Base-by-base conservation (phyloP, 2,329 filamentous ascomycete species). In the Teratosphaeria epicoccoides region DNA sequence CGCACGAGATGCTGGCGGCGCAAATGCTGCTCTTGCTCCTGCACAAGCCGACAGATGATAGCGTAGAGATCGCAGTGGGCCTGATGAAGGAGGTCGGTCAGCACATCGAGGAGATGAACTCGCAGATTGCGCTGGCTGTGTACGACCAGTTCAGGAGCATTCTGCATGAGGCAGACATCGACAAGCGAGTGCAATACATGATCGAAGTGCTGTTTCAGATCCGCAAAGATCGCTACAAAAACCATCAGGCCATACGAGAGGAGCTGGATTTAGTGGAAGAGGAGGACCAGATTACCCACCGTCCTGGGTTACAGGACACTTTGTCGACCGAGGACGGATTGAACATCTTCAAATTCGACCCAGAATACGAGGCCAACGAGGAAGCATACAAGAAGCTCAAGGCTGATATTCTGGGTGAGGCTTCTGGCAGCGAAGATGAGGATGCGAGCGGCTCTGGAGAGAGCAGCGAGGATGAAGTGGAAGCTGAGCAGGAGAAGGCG, bases 141-240 rank as follows among this genome's bases (percentile, higher is more conserved):
- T 98, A 95, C 65, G 93, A 98, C 64, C 90, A 95, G 68, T 95
- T 98, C 74, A 78, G 93, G 61, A 91, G 85, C 61, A 96, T 97
- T 57, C 75, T 98, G 7, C 91, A 98, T 72, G 93, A 98, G 69
- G 89, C 89, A 44, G 90, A 93, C 65, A 95, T 98, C 67, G 91
- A 97, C 66, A 96, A 95, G 76, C 81, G 93, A 58, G 90, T 91
- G n/a, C 93, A 98, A 71, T 98, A 97, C 71, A 95, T 95, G 87
- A 91, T 98, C 52, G 93, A 98, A 69, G 93, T 97, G 5, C 73
- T 98, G 43, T 98, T 98, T 68, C 90, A 98, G 72, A 85, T 96
- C 51, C 82, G 93, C 57, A 95, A 96, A 71, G 91, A 97, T 71
- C 86, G 86, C 63, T 98, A 95, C 76, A 95, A 95, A 73, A 89